A percentile compares a stretch with the other conserved stretches of the same genome.
phyloP scores from a whole-genome alignment of 768 basidiomycete genomes.

The Lactarius hatsudake region DNA sequence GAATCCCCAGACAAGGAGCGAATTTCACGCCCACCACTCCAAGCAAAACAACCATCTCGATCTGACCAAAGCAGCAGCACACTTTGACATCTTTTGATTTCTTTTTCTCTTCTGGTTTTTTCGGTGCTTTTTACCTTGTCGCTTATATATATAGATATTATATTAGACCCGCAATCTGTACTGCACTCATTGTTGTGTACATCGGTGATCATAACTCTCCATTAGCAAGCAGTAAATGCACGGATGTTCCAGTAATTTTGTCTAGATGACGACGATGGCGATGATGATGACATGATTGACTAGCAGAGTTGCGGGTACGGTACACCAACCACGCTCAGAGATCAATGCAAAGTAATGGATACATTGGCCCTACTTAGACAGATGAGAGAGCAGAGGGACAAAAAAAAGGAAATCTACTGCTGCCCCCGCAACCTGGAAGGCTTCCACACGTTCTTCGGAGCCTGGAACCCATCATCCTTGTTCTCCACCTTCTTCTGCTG shows the following conservation, averaged over 20 bases:
- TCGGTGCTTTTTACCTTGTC: not conserved
- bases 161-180: slow-evolving; percentile 21
- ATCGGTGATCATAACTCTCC: not conserved
- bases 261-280: not conserved
- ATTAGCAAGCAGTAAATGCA: slow-evolving; percentile 1
- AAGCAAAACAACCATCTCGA: not conserved
- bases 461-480: slow-evolving; percentile 70
- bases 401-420: slow-evolving; percentile 4
- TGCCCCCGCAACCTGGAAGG: slow-evolving; percentile 28
- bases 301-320: not conserved
- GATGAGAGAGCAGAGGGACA: not conserved
- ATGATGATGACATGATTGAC: not conserved
- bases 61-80: not conserved
- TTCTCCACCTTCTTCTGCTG: slow-evolving; percentile 40
- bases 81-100: not conserved
- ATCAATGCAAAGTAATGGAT: not conserved
- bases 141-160: slow-evolving; percentile 10
- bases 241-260: slow-evolving; percentile 20
- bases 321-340: not conserved
- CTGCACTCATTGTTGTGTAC: slow-evolving; percentile 20
- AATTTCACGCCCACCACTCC: not conserved
- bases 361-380: not conserved
- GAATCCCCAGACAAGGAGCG: not conserved
- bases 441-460: slow-evolving; percentile 46
- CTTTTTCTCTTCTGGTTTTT: not conserved